phyloP scores from a whole-genome alignment of 208 protist species.

The Naegleria gruberi region DNA sequence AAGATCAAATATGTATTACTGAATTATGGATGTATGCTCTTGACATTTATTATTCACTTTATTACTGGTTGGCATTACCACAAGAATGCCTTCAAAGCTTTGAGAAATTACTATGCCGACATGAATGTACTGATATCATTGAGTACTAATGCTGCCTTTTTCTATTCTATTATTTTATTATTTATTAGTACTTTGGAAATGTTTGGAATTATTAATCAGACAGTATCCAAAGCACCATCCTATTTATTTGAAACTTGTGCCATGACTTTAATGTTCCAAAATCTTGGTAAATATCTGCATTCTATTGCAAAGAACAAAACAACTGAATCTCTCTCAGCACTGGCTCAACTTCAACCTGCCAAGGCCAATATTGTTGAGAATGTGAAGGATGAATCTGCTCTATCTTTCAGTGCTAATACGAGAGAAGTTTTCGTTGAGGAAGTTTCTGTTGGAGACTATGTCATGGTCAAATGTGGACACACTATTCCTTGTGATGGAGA shows the following conservation, averaged over 20 bases:
- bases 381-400: background rate
- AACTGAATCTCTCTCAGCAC: slow-evolving; percentile 63
- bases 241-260: slow-evolving; percentile 88
- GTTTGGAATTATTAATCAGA: background rate
- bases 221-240: slow-evolving; percentile 25
- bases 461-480: slow-evolving; percentile 71
- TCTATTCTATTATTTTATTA: background rate
- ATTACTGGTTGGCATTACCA: slow-evolving; percentile 32
- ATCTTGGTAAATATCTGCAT: slow-evolving; percentile 89
- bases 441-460: slow-evolving; percentile 46
- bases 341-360: slow-evolving; percentile 60
- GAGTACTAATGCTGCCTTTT: slow-evolving; percentile 21
- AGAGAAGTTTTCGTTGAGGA: slow-evolving; percentile 42
- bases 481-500: slow-evolving; percentile 82
- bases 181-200: background rate
- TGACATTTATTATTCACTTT: slow-evolving; percentile 28
- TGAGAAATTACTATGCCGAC: slow-evolving; percentile 25
- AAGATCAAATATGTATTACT: background rate
- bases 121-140: slow-evolving; percentile 38
- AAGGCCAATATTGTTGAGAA: background rate
- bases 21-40: background rate
- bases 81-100: slow-evolving; percentile 16
- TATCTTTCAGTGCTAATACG: background rate
- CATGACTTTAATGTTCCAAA: slow-evolving; percentile 85
- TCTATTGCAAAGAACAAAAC: slow-evolving; percentile 79